Evolutionary conservation across 805 yeast genomes (phyloP), one percentile per base, ranked within the genome.

Genomic region (Ogataea dorogensis): DNA sequence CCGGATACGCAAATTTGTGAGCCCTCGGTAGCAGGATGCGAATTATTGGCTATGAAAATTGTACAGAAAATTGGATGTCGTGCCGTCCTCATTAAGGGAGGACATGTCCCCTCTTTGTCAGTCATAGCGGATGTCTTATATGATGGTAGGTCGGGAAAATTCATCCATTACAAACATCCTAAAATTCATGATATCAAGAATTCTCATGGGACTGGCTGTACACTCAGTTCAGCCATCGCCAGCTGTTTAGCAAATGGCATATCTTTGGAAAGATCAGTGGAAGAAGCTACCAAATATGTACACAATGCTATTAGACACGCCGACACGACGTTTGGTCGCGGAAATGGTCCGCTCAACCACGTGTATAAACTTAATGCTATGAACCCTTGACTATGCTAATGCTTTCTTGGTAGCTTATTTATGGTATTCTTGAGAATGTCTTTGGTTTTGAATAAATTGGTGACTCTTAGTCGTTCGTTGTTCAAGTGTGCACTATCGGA

Each of bases 401-500:
- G 17, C 9, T 23, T 50, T 50, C 21, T 34, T 26, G 65, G 65
- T 12, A 72, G 52, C 36, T 65, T 73, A 28, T 63, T 62, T 36
- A 80, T 67, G 1, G 80, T 73, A 31, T 70, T 76, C 16, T 69
- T 59, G 38, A 85, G 60, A 14, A 91, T 80, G 19, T 68, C 70
- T 40, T 88, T 75, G 42, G 91, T 73, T 41, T 82, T 86, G 52
- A 80, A 77, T 51, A 89, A 68, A 54, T 91, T 91, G 24, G 79
- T 67, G 16, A 91, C 76, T 38, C 98, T 67, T 30, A 91, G 59
- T 44, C 93, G 74, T 61, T 91, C 98, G 54, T 93, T 83, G 53
- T 81, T 79, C 50, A 91, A 71, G 65, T 91, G 98, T 1, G 97
- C 98, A 53, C 87, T 86, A 58, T 93, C 98, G 27, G 93, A 78